Evolutionary conservation across 176 grass and related monocot species (phyloP).

Genomic region (Cenchrus purpureus): DNA sequence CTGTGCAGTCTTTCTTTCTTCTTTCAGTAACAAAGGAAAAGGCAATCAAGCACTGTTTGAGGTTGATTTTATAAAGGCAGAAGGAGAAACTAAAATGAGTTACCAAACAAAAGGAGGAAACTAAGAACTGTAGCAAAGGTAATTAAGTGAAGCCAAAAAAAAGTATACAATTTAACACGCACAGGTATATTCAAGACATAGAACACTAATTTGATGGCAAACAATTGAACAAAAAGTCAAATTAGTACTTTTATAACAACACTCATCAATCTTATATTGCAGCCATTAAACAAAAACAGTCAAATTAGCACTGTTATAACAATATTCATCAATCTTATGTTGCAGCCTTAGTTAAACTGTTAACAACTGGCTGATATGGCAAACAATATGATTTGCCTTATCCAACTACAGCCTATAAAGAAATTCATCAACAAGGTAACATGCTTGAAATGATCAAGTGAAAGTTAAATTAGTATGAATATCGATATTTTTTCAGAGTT

Average conservation of each 20-base stretch:
- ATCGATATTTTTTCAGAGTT: background rate
- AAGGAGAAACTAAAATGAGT: background rate
- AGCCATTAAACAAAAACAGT: background rate
- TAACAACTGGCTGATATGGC: background rate
- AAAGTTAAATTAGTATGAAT: background rate
- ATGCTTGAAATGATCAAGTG: background rate
- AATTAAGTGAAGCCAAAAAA: background rate
- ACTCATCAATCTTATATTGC: background rate
- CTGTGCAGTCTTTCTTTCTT: background rate
- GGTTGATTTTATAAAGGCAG: conserved; percentile 13
- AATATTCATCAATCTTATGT: no score
- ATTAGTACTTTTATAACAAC: background rate
- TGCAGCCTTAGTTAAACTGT: background rate
- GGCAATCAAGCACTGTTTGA: background rate
- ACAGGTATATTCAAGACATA: background rate
- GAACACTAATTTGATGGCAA: background rate
- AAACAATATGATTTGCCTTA: background rate
- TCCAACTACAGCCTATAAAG: background rate
- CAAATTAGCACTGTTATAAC: no score
- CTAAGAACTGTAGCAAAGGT: background rate
- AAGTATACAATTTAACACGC: background rate
- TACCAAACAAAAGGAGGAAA: background rate
- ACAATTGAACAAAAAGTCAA: background rate
- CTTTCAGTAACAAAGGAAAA: background rate
- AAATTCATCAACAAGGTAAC: conserved; percentile 13